phyloP scores from a whole-genome alignment of 148 eudicot species.

The Rhododendron mucronatum region DNA sequence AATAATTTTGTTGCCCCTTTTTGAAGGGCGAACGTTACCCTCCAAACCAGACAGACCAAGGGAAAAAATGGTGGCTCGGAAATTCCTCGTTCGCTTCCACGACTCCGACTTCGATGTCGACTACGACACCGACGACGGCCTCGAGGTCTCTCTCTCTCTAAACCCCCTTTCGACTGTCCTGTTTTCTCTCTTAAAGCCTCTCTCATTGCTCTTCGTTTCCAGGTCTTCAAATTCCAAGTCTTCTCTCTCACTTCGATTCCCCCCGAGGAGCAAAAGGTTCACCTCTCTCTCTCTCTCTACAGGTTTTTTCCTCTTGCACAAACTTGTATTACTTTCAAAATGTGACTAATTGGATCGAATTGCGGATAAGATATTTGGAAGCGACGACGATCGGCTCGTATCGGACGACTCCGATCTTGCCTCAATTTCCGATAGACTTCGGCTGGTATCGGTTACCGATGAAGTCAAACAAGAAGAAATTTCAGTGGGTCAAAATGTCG shows the following conservation, averaged over 20 bases:
- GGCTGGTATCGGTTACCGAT: conserved; percentile 52
- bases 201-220: conserved; percentile 9
- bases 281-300: neutral
- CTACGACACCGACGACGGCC: conserved; percentile 85
- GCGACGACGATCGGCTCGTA: conserved; percentile 44
- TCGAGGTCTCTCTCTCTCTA: conserved; percentile 49
- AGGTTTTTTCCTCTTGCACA: neutral
- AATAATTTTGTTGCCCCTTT: no score
- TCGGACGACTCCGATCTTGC: conserved; percentile 58
- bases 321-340: neutral
- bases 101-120: conserved; percentile 70
- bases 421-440: conserved; percentile 51
- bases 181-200: neutral
- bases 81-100: conserved; percentile 50
- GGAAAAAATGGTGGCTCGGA: conserved; percentile 63
- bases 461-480: conserved; percentile 23
- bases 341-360: neutral
- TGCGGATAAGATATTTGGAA: conserved; percentile 42
- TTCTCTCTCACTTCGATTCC: conserved; percentile 88
- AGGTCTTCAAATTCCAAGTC: conserved; percentile 89
- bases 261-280: conserved; percentile 86
- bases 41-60: no score
- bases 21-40: no score
- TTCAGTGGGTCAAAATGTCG: conserved; percentile 23
- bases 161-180: neutral